These are phyloP conservation scores for Cladorrhinum sp. DNA, from an alignment of 2,329 filamentous ascomycete species.

Conservation along the genomic window DNA sequence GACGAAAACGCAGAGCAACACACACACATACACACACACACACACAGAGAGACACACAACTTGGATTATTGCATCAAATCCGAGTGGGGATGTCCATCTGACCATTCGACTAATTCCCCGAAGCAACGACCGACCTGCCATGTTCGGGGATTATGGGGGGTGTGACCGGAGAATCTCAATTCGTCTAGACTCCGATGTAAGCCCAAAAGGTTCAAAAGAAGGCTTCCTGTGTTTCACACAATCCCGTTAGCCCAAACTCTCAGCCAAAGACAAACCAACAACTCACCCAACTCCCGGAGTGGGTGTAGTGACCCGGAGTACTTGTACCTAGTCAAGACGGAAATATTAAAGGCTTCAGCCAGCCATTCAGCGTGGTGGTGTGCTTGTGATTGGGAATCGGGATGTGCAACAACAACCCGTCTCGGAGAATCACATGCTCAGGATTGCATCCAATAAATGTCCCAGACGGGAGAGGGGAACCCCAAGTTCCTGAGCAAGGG, in stretches of 20 bases:
- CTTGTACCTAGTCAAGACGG: background rate
- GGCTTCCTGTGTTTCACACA: background rate
- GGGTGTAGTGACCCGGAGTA: background rate
- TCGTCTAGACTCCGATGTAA: background rate
- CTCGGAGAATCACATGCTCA: background rate
- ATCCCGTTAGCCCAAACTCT: background rate
- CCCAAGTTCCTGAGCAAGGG: background rate
- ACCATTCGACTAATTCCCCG: background rate
- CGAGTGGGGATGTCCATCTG: background rate
- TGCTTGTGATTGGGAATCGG: background rate
- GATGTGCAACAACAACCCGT: background rate
- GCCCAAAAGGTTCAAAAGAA: background rate
- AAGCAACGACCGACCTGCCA: background rate
- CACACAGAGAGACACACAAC: background rate
- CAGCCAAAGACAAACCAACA: background rate
- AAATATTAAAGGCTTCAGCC: background rate
- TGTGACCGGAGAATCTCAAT: background rate
- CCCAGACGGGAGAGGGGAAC: background rate
- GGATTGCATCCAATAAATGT: background rate
- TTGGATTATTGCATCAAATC: background rate
- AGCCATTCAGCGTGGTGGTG: background rate
- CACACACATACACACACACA: background rate
- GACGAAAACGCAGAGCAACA: background rate
- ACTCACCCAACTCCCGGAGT: background rate
- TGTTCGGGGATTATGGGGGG: background rate